Evolutionary conservation across 1,284 basidiomycete species (phyloP).

Genomic region (Cryptococcus sp.): DNA sequence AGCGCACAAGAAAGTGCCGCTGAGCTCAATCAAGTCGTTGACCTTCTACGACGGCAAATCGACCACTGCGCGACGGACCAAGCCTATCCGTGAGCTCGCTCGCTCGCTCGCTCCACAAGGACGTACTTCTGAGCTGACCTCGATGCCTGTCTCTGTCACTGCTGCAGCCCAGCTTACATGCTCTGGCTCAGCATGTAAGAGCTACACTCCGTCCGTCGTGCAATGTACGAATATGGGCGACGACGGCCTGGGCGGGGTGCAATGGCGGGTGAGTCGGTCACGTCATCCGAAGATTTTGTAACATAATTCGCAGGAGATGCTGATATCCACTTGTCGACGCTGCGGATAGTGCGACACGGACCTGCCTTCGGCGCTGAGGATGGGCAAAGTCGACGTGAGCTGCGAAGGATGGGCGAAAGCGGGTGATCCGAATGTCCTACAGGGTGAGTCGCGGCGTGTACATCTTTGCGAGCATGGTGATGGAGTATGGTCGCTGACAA

Average conservation of each 20-base stretch:
- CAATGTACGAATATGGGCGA: conserved; percentile 79
- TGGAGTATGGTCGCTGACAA: background rate
- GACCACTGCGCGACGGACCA: conserved; percentile 68
- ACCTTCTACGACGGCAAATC: conserved; percentile 72
- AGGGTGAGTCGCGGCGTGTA: conserved; percentile 59
- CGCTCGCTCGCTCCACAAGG: too few species aligned
- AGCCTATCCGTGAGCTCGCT: conserved; percentile 60
- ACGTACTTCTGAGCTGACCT: too few species aligned
- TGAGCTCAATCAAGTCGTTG: conserved; percentile 69
- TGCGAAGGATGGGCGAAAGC: conserved; percentile 85
- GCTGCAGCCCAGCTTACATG: conserved; percentile 68
- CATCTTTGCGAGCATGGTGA: conserved; percentile 1
- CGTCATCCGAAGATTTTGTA: background rate
- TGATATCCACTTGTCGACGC: background rate
- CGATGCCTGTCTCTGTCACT: background rate
- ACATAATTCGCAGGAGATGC: background rate
- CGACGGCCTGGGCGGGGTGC: conserved; percentile 66
- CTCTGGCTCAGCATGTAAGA: conserved; percentile 71
- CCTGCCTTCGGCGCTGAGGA: conserved; percentile 72
- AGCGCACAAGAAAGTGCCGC: conserved; percentile 55
- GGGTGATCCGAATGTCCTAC: conserved; percentile 78
- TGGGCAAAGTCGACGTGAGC: conserved; percentile 78
- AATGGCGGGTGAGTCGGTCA: conserved; percentile 75
- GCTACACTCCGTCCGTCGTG: conserved; percentile 80
- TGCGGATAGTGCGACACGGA: conserved; percentile 77